Evolutionary conservation across 768 basidiomycete genomes (phyloP), one percentile per base, ranked within the genome.

Genomic region (Leccinum barrowsii): DNA sequence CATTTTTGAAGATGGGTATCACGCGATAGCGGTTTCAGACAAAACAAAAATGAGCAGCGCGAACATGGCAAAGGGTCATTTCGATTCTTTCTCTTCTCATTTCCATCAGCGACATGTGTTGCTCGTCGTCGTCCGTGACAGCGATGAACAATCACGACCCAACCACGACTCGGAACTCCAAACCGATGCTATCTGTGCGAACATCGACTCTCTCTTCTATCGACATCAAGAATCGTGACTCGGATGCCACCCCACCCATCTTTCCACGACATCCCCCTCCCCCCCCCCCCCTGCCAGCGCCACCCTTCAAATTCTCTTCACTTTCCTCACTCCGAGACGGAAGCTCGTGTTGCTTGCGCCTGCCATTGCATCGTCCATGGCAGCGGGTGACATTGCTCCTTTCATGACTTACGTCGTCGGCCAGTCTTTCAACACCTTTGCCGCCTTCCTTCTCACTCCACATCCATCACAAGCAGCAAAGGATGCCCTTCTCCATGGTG

Each of bases 401-500:
- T 89, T 88, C 78, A 94, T 94, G 91, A 92, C 92, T 6, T 76
- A 82, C 32, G 83, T 92, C 65, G 77, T 94, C 62, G 92, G 93
- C 37, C 80, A 85, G 52, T 84, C 85, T 1, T 93, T 94, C 74
- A 78, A 89, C 61, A 77, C 83, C 0, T 90, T 94, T 62, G 81
- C 89, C 5, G 67, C 71, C 0, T 90, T 83, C 71, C 79, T 83
- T 19, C 68, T 77, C 58, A 69, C 75, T 12, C 64, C 71, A 13
- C 64, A 75, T 54, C 76, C 80, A 8, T 61, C 79, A 2, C 66
- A 77, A 30, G 65, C 69, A 13, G 63, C 76, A 60, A 86, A 85
- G 67, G 71, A 81, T 24, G 66, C 70, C 3, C 79, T 91, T 1
- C 74, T 87, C 2, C 80, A 76, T 46, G 79, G 78, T 21, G 79